These are phyloP conservation scores for Kernera saxatilis DNA, from an alignment of 345 rosid species.

Conservation along the genomic window DNA sequence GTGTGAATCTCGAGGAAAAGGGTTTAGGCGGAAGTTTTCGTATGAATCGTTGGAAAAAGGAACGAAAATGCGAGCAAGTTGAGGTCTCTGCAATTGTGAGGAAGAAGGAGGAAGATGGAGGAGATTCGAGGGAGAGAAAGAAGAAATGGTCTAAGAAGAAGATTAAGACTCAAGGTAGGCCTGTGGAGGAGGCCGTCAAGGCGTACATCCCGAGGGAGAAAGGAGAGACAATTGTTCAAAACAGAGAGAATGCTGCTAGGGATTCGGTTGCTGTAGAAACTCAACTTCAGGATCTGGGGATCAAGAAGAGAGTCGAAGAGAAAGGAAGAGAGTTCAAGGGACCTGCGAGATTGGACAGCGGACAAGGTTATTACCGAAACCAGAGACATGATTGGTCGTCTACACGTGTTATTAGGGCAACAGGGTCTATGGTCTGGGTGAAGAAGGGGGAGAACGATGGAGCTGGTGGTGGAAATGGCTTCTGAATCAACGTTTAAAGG, in stretches of 20 bases:
- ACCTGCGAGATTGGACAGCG: neutral
- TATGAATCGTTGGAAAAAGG: neutral
- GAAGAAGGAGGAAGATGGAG: neutral
- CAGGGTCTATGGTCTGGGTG: slow-evolving; percentile 14
- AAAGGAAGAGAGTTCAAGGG: neutral
- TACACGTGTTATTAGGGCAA: neutral
- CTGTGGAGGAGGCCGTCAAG: neutral
- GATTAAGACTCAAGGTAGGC: neutral
- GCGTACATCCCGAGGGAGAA: neutral
- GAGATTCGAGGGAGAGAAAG: neutral
- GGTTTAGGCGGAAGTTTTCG: neutral
- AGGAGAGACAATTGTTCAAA: neutral
- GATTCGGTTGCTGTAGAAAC: neutral
- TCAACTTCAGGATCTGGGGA: neutral
- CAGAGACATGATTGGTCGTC: slow-evolving; percentile 7
- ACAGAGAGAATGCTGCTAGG: neutral
- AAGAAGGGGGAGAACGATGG: neutral
- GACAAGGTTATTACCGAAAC: neutral
- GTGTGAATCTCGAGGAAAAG: neutral
- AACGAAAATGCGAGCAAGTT: neutral
- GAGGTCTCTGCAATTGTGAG: neutral
- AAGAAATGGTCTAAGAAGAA: neutral
- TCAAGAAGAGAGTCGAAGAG: neutral
- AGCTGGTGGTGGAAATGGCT: neutral
- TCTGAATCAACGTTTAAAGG: neutral